Percentiles rank a stretch among this genome's conserved stretches.
Evolutionary conservation across 371 early-diverging fungal species (phyloP).

Genomic region (Astathelohania contejeani): DNA sequence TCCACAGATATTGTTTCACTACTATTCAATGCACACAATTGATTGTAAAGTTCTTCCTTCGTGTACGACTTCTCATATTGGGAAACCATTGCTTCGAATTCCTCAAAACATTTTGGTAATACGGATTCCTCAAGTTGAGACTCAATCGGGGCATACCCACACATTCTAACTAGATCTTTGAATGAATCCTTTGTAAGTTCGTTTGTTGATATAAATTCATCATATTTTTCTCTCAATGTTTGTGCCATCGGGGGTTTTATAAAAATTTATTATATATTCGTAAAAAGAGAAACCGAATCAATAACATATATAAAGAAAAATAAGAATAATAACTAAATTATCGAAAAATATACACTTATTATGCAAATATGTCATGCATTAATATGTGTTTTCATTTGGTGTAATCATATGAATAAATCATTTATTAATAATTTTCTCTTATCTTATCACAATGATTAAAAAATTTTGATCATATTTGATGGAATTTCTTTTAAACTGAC

Average conservation of each 20-base stretch:
- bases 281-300: neutral
- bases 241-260: neutral
- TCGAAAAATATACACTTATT: too few species aligned
- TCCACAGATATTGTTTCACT: conserved; percentile 4
- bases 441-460: too few species aligned
- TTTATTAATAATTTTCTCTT: too few species aligned
- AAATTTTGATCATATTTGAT: too few species aligned
- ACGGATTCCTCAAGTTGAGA: neutral
- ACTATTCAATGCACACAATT: conserved; percentile 3
- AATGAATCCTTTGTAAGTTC: conserved; percentile 11
- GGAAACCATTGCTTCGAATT: conserved; percentile 7
- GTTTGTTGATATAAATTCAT: conserved; percentile 2
- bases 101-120: conserved; percentile 16
- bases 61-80: neutral
- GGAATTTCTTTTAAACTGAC: too few species aligned
- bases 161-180: conserved; percentile 11
- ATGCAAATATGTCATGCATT: too few species aligned
- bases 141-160: conserved; percentile 20
- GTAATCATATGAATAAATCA: too few species aligned
- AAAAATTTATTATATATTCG: neutral
- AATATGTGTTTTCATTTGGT: too few species aligned
- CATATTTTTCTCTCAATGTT: conserved; percentile 13
- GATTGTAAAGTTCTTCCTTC: conserved; percentile 13
- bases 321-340: too few species aligned
- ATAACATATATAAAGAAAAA: too few species aligned